A percentile compares a stretch with the other conserved stretches of the same genome.
phyloP scores from a whole-genome alignment of 1,139 yeast species.

The Scheffersomyces stambukii region DNA sequence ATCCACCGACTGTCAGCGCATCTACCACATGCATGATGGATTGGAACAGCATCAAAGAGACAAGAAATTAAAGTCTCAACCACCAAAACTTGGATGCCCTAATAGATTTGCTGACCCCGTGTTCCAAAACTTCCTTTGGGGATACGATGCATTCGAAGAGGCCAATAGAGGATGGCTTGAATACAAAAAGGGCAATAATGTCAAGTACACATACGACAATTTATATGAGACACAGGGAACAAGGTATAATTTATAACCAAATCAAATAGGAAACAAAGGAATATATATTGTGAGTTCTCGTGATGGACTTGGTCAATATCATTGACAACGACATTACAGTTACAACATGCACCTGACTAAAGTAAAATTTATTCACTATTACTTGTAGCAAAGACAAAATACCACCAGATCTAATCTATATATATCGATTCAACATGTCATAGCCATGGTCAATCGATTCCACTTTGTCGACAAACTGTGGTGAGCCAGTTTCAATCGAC shows the following conservation, averaged over 20 bases:
- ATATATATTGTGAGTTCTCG: too few relatives aligned
- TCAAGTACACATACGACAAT: slow-evolving; percentile 9
- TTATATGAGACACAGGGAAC: too few relatives aligned
- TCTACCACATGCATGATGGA: slow-evolving; percentile 24
- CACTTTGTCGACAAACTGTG: slow-evolving; percentile 16
- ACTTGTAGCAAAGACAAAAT: too few relatives aligned
- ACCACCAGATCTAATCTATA: too few relatives aligned
- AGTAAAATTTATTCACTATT: too few relatives aligned
- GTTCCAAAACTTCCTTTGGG: slow-evolving; percentile 20
- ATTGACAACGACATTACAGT: too few relatives aligned
- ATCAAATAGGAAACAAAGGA: too few relatives aligned
- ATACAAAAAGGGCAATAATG: slow-evolving; percentile 8
- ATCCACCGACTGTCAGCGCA: slow-evolving; percentile 17
- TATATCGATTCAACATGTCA: slow-evolving; percentile 14
- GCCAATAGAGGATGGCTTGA: slow-evolving; percentile 14
- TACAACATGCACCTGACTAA: too few relatives aligned
- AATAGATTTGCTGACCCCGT: slow-evolving; percentile 25
- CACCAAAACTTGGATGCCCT: slow-evolving; percentile 19
- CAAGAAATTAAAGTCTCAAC: slow-evolving; percentile 6
- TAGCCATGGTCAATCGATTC: slow-evolving; percentile 12
- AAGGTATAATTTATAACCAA: too few relatives aligned
- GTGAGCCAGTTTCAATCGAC: slow-evolving; percentile 32
- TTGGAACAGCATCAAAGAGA: slow-evolving; percentile 19
- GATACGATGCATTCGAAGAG: slow-evolving; percentile 23
- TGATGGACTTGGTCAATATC: too few relatives aligned